These are phyloP conservation scores for Annona cherimola DNA, from an alignment of 164 flowering plant genomes.

Conservation along the genomic window DNA sequence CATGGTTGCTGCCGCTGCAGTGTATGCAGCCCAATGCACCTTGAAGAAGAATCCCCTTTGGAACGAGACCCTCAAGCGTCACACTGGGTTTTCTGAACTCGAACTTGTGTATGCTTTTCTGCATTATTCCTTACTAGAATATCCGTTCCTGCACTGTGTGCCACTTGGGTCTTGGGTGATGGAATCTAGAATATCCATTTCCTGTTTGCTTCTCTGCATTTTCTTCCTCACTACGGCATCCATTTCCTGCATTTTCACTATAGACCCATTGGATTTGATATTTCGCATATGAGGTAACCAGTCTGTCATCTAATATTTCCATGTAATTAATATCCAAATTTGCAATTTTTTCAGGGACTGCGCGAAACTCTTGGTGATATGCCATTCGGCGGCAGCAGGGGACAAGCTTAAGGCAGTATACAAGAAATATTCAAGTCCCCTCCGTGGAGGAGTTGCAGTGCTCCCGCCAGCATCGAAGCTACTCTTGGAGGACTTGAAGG, in stretches of 20 bases:
- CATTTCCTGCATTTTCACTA: neutral
- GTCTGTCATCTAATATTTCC: neutral
- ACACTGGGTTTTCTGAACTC: constrained; percentile 67
- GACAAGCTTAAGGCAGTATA: constrained; percentile 44
- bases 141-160: too few relatives aligned
- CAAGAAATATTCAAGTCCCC: constrained; percentile 52
- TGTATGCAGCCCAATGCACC: constrained; percentile 72
- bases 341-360: constrained; percentile 47
- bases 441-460: constrained; percentile 52
- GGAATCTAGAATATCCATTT: neutral
- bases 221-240: too few relatives aligned
- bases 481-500: constrained; percentile 7
- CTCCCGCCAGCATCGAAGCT: constrained; percentile 52
- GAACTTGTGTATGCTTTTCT: constrained; percentile 35
- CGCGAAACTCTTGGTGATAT: constrained; percentile 47
- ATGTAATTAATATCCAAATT: neutral
- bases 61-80: constrained; percentile 67
- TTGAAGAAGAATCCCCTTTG: constrained; percentile 53
- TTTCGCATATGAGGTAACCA: neutral
- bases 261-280: neutral
- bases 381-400: constrained; percentile 43
- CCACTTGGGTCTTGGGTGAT: too few relatives aligned
- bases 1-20: constrained; percentile 88
- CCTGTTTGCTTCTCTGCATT: neutral
- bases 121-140: too few relatives aligned